These are phyloP conservation scores for Penicillium janthinellum DNA, from an alignment of 2,329 filamentous ascomycete genomes.

Conservation along the genomic window DNA sequence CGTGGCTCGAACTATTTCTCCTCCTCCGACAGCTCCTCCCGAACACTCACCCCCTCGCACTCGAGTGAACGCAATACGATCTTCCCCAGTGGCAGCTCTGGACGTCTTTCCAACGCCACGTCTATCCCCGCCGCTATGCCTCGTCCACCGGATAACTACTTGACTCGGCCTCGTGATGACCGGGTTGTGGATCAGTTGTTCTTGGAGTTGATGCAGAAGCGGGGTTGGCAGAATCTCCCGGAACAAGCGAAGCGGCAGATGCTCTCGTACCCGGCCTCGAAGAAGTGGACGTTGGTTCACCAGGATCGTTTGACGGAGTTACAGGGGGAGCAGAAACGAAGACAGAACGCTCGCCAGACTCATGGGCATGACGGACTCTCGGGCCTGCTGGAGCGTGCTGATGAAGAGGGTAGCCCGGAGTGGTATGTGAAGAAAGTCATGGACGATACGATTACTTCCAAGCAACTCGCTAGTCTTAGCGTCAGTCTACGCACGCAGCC, in stretches of 20 bases:
- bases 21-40: slow-evolving; percentile 55
- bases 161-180: slow-evolving; percentile 57
- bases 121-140: slow-evolving; percentile 34
- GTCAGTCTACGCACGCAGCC: slow-evolving; percentile 95
- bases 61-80: slow-evolving; percentile 38
- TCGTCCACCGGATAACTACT: slow-evolving; percentile 37
- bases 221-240: slow-evolving; percentile 95
- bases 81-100: slow-evolving; percentile 27
- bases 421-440: slow-evolving; percentile 98
- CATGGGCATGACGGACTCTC: slow-evolving; percentile 65
- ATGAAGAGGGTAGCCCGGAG: slow-evolving; percentile 94
- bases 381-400: slow-evolving; percentile 74
- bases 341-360: slow-evolving; percentile 70
- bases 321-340: slow-evolving; percentile 90
- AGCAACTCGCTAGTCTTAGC: slow-evolving; percentile 88
- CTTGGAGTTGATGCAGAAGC: slow-evolving; percentile 90
- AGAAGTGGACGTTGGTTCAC: slow-evolving; percentile 97
- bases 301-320: slow-evolving; percentile 92
- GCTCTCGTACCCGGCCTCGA: slow-evolving; percentile 88
- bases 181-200: slow-evolving; percentile 88
- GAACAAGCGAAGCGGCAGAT: slow-evolving; percentile 94
- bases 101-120: slow-evolving; percentile 35
- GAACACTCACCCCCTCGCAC: slow-evolving; percentile 45
- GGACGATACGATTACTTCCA: slow-evolving; percentile 90
- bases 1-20: slow-evolving; percentile 57